Evolutionary conservation across 2,329 filamentous ascomycete genomes (phyloP), one percentile per base, ranked within the genome.

Genomic region (Aureobasidium uvarum): DNA sequence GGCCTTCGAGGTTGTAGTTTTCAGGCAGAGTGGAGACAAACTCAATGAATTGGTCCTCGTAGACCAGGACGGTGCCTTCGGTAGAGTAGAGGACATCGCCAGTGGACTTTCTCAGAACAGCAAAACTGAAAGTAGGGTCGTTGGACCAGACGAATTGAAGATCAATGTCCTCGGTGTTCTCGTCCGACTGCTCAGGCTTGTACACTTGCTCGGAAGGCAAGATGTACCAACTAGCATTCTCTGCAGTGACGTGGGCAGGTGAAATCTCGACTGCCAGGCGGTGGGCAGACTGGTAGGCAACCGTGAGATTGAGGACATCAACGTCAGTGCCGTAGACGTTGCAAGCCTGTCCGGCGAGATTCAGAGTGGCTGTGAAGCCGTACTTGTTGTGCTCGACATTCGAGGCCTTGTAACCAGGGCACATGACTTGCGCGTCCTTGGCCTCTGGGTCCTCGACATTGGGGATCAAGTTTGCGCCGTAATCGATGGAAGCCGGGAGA

Each of bases 271-370:
- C 80, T 64, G 88, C 87, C 46, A 95, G 75, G 1, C 90, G 83
- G 70, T 90, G 84, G 18, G 77, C 76, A 5, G 84, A 82, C 72
- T 91, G 86, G 69, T 88, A 89, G 71, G 88, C 84, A 14, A 95
- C 87, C 3, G 85, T 83, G 38, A 96, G 78, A 41, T 81, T 83
- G 56, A 96, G 78, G 5, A 83, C 79, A 28, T 87, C 81, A 33
- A 96, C 79, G 72, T 96, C 92, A 8, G 83, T 88, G 0, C 92
- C 91, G 69, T 94, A 96, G 25, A 86, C 84, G 75, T 94, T 89
- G 79, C 91, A 87, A 16, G 84, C 73, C 25, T 78, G 69, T 3
- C 84, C 85, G 43, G 83, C 83, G 62, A 87, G 73, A 0, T 71
- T 77, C 70, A 87, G 71, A 5, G 76, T 79, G 8, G 84, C 85